Base-by-base conservation (phyloP, 2,329 filamentous ascomycete genomes). In the Microcyclospora pomicola region DNA sequence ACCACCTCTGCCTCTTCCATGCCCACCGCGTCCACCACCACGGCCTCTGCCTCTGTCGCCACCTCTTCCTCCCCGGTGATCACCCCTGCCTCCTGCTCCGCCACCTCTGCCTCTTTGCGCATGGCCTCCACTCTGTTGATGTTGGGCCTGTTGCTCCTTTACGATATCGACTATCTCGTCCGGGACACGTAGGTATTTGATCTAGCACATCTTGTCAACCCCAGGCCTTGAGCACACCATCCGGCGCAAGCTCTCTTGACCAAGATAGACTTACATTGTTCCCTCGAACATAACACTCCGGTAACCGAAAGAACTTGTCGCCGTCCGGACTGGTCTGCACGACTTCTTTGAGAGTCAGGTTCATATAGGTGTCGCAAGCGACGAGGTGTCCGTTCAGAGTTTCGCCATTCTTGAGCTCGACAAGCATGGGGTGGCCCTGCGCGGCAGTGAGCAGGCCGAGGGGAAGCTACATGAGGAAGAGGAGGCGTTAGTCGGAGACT, bases 291-390 rank as follows among this genome's bases (percentile, higher is more conserved):
- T 98, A 98, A 41, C 88, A 86, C 61, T 98, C 92, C 28, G 86
- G 80, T 62, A 98, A 67, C 56, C 85, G 74, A 61, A 85, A 81
- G 63, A 98, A 98, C 58, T 82, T 87, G 63, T 96, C 87, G 45
- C 86, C 91, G 55, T 96, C 88, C 15, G 88, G 79, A 58, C 82
- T 94, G 13, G 91, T 96, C 64, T 96, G 88, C 28, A 96, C 84
- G 15, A 98, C 92, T 62, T 96, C 91, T 63, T 91, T 93, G 49
- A 98, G 66, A 2, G 88, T 96, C 51, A 98, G 68, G 66, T 98
- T 98, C 91, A 98, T 98, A 86, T 91, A 98, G 35, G 88, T 98
- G 62, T 98, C 91, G 76, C 88, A 98, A 62, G 81, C 85, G 61
- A 95, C 82, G 42, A 98, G 71, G 58, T 95, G 86, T 46, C 91